Evolutionary conservation across 208 protist species (phyloP).

Genomic region (Crithidia acanthocephali): DNA sequence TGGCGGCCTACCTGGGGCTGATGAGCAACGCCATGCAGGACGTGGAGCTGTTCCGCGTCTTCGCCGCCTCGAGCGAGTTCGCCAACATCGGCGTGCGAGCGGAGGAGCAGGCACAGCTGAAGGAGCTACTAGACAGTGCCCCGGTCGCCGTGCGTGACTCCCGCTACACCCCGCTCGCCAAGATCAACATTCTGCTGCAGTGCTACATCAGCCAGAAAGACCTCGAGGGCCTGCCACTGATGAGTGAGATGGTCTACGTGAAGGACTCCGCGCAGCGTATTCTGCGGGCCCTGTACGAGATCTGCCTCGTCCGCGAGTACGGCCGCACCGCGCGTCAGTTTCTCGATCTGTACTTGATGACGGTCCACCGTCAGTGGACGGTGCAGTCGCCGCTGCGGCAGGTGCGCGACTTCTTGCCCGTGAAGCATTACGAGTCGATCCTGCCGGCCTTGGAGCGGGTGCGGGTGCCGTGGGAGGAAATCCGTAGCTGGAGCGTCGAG

Average conservation of each 20-base stretch:
- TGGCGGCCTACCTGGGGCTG: conserved; percentile 95
- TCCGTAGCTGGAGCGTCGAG: conserved; percentile 93
- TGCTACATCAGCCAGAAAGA: conserved; percentile 98
- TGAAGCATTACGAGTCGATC: conserved; percentile 85
- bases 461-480: conserved; percentile 95
- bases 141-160: conserved; percentile 98
- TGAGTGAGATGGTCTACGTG: conserved; percentile 99
- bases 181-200: conserved; percentile 99
- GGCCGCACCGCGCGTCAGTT: conserved; percentile 94
- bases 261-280: conserved; percentile 96
- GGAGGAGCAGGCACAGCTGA: conserved; percentile 98
- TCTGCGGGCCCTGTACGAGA: conserved; percentile 95
- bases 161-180: conserved; percentile 96
- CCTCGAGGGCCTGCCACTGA: conserved; percentile 98
- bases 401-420: conserved; percentile 72
- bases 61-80: conserved; percentile 98
- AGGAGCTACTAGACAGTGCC: conserved; percentile 95
- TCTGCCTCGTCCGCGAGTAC: conserved; percentile 96
- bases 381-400: conserved; percentile 95
- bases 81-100: conserved; percentile 96
- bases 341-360: conserved; percentile 93
- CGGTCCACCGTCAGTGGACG: conserved; percentile 97
- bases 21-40: conserved; percentile 97
- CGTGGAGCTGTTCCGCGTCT: conserved; percentile 98
- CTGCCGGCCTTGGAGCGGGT: conserved; percentile 96